phyloP scores from a whole-genome alignment of 108 stramenopile genomes.

The Cyclotella choctawhatcheeana region DNA sequence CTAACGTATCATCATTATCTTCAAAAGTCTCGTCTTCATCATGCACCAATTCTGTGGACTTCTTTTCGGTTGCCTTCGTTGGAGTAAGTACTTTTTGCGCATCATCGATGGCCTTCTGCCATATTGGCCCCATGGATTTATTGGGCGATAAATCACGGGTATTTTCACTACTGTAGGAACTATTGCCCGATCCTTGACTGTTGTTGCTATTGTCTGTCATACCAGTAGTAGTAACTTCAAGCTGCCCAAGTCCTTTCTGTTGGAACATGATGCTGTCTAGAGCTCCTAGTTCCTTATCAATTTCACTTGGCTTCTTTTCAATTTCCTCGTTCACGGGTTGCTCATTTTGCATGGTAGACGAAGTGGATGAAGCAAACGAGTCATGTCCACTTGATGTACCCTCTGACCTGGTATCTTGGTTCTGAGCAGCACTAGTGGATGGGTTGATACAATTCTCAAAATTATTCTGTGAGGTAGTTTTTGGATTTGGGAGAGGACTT shows the following conservation, averaged over 20 bases:
- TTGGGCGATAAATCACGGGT: background rate
- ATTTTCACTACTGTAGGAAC: slow-evolving; percentile 14
- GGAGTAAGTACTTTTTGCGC: background rate
- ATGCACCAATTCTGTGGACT: background rate
- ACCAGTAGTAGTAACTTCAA: background rate
- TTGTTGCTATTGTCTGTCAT: background rate
- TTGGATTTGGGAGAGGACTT: background rate
- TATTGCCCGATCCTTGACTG: slow-evolving; percentile 5
- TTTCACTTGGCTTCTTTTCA: background rate
- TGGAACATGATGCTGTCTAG: slow-evolving; percentile 13
- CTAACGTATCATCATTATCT: background rate
- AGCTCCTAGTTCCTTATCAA: background rate
- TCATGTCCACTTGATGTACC: background rate
- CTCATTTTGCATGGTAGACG: background rate
- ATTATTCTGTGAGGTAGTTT: too few species aligned
- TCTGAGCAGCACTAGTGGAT: too few species aligned
- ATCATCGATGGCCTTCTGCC: slow-evolving; percentile 6
- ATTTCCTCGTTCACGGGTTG: background rate
- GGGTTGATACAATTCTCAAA: too few species aligned
- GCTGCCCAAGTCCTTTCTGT: background rate
- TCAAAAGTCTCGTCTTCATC: background rate
- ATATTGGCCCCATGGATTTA: slow-evolving; percentile 6
- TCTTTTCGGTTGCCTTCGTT: background rate
- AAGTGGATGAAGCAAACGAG: background rate
- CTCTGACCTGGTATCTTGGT: too few species aligned